A percentile compares a stretch with the other conserved stretches of the same genome.
Conservation (phyloP, 352 stramenopile genomes). For the Pythium brachiatum region DNA sequence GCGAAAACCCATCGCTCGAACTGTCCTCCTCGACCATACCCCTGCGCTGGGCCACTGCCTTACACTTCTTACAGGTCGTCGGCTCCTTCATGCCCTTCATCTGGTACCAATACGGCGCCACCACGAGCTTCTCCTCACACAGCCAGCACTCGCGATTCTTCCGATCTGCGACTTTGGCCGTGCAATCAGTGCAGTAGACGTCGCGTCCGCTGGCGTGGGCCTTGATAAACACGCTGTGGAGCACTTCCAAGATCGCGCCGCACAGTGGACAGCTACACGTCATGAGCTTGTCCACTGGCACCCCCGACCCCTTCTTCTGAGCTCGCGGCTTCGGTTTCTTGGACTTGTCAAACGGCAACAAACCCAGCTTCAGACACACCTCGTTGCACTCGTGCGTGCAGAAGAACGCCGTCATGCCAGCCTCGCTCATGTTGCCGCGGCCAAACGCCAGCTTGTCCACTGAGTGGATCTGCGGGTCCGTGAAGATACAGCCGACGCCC, state of each 20-base stretch:
- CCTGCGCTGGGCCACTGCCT: not conserved
- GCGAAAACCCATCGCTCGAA: not conserved
- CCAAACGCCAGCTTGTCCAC: conserved; percentile 23
- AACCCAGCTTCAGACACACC: conserved; percentile 24
- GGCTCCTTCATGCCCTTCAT: conserved; percentile 7
- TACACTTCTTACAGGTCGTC: conserved; percentile 1
- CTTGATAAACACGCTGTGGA: conserved; percentile 26
- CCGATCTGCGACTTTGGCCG: not conserved
- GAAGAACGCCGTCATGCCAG: conserved; percentile 40
- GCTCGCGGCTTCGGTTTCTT: not conserved
- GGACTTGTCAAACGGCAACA: conserved; percentile 15
- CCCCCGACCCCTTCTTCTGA: not conserved
- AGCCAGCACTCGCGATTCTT: not conserved
- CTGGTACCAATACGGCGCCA: conserved; percentile 7
- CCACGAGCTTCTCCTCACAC: not conserved
- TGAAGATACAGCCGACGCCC: conserved; percentile 40
- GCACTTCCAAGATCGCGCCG: conserved; percentile 24
- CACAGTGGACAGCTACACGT: conserved; percentile 39
- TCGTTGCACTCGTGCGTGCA: conserved; percentile 35
- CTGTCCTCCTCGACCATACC: not conserved
- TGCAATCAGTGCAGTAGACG: conserved; percentile 27
- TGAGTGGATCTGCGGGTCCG: conserved; percentile 47
- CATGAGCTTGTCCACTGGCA: conserved; percentile 22
- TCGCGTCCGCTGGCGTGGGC: conserved; percentile 18
- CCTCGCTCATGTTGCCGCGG: conserved; percentile 24